Evolutionary conservation across 441 rosid species (phyloP).

Genomic region (Jatropha multifida): DNA sequence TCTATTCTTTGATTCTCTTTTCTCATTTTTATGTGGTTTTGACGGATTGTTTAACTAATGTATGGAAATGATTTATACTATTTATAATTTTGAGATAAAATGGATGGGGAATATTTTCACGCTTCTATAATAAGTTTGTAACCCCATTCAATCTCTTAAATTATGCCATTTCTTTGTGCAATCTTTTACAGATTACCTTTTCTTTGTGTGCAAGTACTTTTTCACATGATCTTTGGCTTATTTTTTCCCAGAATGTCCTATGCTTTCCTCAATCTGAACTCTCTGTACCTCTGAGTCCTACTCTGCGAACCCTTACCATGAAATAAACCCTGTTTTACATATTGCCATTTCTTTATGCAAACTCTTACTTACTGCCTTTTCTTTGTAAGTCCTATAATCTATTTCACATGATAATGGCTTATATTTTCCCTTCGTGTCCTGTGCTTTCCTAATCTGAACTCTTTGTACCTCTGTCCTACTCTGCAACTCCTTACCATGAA

Average conservation of each 20-base stretch:
- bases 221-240: too few relatives aligned
- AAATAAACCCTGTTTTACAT: background rate
- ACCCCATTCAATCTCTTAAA: background rate
- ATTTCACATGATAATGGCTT: background rate
- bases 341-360: too few relatives aligned
- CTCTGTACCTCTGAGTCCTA: background rate
- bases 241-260: background rate
- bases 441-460: background rate
- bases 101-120: background rate
- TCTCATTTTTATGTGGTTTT: slow-evolving; percentile 5
- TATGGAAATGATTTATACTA: background rate
- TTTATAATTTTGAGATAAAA: background rate
- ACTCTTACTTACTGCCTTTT: background rate
- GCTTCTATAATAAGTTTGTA: background rate
- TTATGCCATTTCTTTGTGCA: too few relatives aligned
- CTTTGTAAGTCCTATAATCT: background rate
- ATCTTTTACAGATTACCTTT: background rate
- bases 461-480: background rate
- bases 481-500: background rate
- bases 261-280: background rate
- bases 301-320: background rate
- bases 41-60: background rate
- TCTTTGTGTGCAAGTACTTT: background rate
- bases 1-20: background rate
- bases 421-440: background rate